Base-by-base conservation (phyloP, 2,329 filamentous ascomycete genomes). In the Alternaria triticimaculans region DNA sequence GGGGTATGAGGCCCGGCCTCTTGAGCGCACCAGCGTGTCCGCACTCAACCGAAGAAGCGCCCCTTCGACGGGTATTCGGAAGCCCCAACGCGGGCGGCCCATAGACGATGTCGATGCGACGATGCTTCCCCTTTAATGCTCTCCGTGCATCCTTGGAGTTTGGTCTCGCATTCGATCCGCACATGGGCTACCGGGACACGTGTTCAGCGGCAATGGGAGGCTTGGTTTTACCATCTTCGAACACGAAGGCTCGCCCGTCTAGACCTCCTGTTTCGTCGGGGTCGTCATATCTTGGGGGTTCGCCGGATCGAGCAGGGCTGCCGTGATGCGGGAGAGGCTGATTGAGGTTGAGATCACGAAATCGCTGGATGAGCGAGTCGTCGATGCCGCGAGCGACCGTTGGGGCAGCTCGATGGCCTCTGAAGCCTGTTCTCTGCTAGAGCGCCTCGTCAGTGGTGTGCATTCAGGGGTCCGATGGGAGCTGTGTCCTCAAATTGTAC, bases 41-140 rank as follows among this genome's bases (percentile, higher is more conserved):
- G n/a, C 26, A 21, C 3, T 14, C 26, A 30, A 15, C 12, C 14
- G 11, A 18, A 51, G 48, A 33, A 51, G 11, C 7, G 20, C 18
- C 3, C 48, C 20, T 51, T 5, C 14, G 5, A 9, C 20, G 26
- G 26, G n/a, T 14, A 12, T 26, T 10, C 6, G 26, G n/a, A 33
- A 0, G 2, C 10, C 4, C 2, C 18, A 5, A 20, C 10, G 5
- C 4, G n/a, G 48, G 4, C 21, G 15, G n/a, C 12, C 6, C 12
- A 14, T 28, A 3, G 9, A 41, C 9, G 18, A 18, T 9, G 0
- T 3, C 37, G 8, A 41, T 18, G 8, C 37, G 1, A 2, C 5
- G n/a, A 41, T 5, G 33, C n/a, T 1, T 41, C 37, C 0, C 33
- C 37, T 9, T 41, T 18, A 2, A 4, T 41, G 8, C 33, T 4